Base-by-base conservation (phyloP, 148 eudicot genomes). In the Rhododendron kiyosumense region DNA sequence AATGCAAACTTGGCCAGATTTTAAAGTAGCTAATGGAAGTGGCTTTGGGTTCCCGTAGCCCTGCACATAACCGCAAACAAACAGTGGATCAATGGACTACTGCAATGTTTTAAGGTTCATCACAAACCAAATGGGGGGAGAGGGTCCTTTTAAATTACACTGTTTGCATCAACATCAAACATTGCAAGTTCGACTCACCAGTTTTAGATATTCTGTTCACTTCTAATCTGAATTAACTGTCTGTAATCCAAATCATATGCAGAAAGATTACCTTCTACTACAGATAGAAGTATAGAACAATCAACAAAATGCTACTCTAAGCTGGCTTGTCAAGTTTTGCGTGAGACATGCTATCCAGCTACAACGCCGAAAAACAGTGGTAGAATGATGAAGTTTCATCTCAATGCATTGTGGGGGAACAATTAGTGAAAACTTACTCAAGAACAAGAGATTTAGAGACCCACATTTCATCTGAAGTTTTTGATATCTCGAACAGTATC, bases 111-210 rank as follows among this genome's bases (percentile, higher is more conserved):
- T 30, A 17, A 51, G 45, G 17, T 81, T 11, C 6, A 0, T 32
- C 22, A 15, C 14, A 51, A 30, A 1, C 54, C 36, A 20, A 49
- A 13, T 13, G 41, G 22, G 38, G 3, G 28, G 43, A 30, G 67
- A 52, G n/a, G 30, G 1, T 48, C 22, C 4, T 48, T 80, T 15
- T 15, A 46, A 79, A 11, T 28, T 46, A 34, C 30, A 79, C 20
- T 5, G 20, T 46, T 26, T 51, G 43, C 14, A 52, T 81, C 67
- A 51, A 81, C 43, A 32, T 54, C 12, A 51, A 30, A 71, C 17
- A 28, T 18, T 80, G 65, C 65, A 80, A 80, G 83, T 28, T 81
- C 45, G 34, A 52, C 61, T 80, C 52, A 80, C 83, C 41, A 52
- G 57, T 80, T 52, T 52, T 61, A 7, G 45, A 81, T 52, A 81